A percentile compares a stretch with the other conserved stretches of the same genome.
Evolutionary conservation across 352 stramenopile species (phyloP).

Genomic region (Phytophthora colocasiae): DNA sequence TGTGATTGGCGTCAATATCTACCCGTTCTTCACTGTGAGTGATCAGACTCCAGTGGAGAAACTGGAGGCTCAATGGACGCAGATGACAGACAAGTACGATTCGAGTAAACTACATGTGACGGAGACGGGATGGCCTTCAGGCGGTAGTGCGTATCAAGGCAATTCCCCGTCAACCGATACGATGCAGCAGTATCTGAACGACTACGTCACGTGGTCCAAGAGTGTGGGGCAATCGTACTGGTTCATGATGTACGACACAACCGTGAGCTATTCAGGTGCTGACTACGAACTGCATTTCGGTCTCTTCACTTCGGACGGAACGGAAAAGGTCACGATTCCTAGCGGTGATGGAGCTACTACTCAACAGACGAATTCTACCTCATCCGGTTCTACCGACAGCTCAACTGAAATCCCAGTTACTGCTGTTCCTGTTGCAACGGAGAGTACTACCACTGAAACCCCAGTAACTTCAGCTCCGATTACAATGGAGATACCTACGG

Average conservation of each 20-base stretch:
- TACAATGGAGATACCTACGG: constrained; percentile 15
- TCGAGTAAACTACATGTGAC: constrained; percentile 54
- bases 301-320: constrained; percentile 44
- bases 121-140: constrained; percentile 69
- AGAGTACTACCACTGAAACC: constrained; percentile 5
- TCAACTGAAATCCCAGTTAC: neutral
- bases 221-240: constrained; percentile 48
- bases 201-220: constrained; percentile 52
- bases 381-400: constrained; percentile 16
- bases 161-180: constrained; percentile 50
- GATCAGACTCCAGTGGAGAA: constrained; percentile 50
- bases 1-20: constrained; percentile 71
- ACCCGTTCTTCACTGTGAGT: constrained; percentile 71
- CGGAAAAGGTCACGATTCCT: constrained; percentile 50
- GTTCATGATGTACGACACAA: constrained; percentile 80
- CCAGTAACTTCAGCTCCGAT: constrained; percentile 1
- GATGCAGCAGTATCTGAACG: constrained; percentile 52
- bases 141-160: constrained; percentile 38
- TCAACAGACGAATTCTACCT: constrained; percentile 19
- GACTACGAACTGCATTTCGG: constrained; percentile 75
- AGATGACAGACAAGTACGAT: constrained; percentile 55
- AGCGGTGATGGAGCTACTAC: constrained; percentile 4
- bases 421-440: neutral
- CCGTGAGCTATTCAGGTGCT: constrained; percentile 41
- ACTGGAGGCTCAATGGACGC: constrained; percentile 55